These are phyloP conservation scores for Epichloe elymi DNA, from an alignment of 2,329 filamentous ascomycete genomes.

Conservation along the genomic window DNA sequence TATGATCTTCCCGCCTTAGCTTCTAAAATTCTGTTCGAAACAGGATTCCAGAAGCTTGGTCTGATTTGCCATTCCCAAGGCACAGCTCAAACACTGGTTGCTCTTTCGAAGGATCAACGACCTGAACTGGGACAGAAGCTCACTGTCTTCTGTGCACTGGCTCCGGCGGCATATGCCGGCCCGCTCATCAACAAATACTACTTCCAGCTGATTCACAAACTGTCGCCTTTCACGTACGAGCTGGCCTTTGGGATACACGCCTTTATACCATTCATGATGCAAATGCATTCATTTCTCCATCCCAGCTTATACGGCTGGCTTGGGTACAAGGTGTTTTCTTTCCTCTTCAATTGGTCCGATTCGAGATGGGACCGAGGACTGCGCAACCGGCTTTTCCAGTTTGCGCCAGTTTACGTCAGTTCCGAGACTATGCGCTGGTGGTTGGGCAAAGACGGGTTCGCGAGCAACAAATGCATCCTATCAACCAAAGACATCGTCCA, in stretches of 20 bases:
- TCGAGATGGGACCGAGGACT: constrained; percentile 70
- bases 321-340: constrained; percentile 81
- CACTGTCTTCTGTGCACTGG: constrained; percentile 80
- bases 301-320: constrained; percentile 61
- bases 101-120: constrained; percentile 77
- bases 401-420: constrained; percentile 80
- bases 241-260: constrained; percentile 82
- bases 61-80: constrained; percentile 84
- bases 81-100: constrained; percentile 77
- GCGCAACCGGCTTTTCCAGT: constrained; percentile 76
- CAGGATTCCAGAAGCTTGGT: constrained; percentile 69
- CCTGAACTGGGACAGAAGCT: constrained; percentile 73
- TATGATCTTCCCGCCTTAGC: constrained; percentile 75
- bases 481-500: constrained; percentile 58
- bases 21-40: constrained; percentile 68
- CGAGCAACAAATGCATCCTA: constrained; percentile 69
- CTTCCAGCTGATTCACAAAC: constrained; percentile 80
- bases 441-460: constrained; percentile 77
- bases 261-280: constrained; percentile 91
- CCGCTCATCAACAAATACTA: constrained; percentile 76
- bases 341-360: constrained; percentile 82
- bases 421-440: constrained; percentile 92
- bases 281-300: constrained; percentile 56
- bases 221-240: constrained; percentile 64
- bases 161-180: constrained; percentile 82